Evolutionary conservation across 1,139 yeast genomes (phyloP), one percentile per base, ranked within the genome.

Genomic region (Lodderomyces theae): DNA sequence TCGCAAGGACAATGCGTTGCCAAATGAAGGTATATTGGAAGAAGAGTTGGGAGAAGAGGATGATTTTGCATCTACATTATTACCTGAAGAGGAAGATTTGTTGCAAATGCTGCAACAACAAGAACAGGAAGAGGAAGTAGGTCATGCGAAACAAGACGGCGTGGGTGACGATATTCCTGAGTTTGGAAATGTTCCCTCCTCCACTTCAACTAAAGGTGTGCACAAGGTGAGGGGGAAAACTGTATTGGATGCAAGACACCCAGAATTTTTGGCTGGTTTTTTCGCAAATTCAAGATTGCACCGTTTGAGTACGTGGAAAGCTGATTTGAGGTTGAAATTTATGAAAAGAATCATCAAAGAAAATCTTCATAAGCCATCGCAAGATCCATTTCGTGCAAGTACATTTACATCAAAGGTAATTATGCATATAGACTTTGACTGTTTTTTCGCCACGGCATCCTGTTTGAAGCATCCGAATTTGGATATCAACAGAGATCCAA

Each of bases 371-470:
- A 40, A 38, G 30, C 26, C 34, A 38, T 13, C 28, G n/a, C 32
- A 4, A 15, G 18, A 28, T 17, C 33, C 33, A 3, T 30, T 31
- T n/a, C 15, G 4, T 16, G 25, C 12, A 23, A 16, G 11, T n/a
- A 10, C 18, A 5, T 5, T 12, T 13, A 11, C 7, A 8, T 21
- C 28, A 13, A 21, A 6, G 35, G 36, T 10, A 31, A 33, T 16
- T 37, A 60, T 89, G 46, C 97, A 92, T 60, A 73, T 90, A 26
- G 98, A 92, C 58, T 92, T 88, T 60, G 98, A 92, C 58, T 88
- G 96, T 50, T 92, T 92, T 54, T 92, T 92, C 61, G 97, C 90
- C 1, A 74, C 95, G 0, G 96, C 86, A 0, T 86, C 97, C 0
- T 77, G 87, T 11, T 64, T 81, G 39, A 67, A 63, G 5, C 66